Conservation (phyloP, 2,329 filamentous ascomycete species). For the Colletotrichum trifolii region DNA sequence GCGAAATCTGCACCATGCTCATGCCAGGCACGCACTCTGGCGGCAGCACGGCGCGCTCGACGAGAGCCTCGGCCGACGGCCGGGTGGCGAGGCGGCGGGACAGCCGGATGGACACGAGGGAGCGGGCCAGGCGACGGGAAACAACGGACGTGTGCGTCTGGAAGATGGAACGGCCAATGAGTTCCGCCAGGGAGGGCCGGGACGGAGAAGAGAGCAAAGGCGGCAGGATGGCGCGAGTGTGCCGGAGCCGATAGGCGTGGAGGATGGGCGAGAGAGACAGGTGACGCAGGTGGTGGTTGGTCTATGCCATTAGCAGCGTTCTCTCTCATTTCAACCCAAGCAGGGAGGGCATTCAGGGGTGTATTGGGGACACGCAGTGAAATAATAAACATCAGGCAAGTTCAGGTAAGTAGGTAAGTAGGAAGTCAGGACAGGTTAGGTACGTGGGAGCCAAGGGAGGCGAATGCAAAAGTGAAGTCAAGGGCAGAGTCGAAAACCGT, state of each 20-base stretch:
- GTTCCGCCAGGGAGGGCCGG: constrained; percentile 69
- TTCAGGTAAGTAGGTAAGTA: too few relatives aligned
- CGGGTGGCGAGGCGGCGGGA: constrained; percentile 69
- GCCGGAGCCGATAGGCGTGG: constrained; percentile 70
- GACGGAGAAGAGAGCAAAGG: constrained; percentile 66
- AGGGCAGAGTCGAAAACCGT: neutral
- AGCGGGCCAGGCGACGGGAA: constrained; percentile 71
- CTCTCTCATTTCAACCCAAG: neutral
- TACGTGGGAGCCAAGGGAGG: neutral
- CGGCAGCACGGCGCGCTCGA: constrained; percentile 73
- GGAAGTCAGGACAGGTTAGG: too few relatives aligned
- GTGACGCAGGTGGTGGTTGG: constrained; percentile 69
- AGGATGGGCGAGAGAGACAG: constrained; percentile 74
- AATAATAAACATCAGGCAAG: too few relatives aligned
- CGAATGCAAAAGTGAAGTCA: neutral
- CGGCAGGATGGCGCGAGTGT: constrained; percentile 63
- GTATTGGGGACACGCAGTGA: too few relatives aligned
- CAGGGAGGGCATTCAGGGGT: neutral
- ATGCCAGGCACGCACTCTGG: constrained; percentile 68
- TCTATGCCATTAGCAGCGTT: constrained; percentile 52
- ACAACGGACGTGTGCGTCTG: constrained; percentile 73
- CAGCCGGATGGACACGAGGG: constrained; percentile 73
- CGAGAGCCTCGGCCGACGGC: constrained; percentile 69
- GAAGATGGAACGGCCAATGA: constrained; percentile 74
- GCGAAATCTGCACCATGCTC: constrained; percentile 59